phyloP scores from a whole-genome alignment of 768 basidiomycete genomes.

The Xerocomellus intermedius region DNA sequence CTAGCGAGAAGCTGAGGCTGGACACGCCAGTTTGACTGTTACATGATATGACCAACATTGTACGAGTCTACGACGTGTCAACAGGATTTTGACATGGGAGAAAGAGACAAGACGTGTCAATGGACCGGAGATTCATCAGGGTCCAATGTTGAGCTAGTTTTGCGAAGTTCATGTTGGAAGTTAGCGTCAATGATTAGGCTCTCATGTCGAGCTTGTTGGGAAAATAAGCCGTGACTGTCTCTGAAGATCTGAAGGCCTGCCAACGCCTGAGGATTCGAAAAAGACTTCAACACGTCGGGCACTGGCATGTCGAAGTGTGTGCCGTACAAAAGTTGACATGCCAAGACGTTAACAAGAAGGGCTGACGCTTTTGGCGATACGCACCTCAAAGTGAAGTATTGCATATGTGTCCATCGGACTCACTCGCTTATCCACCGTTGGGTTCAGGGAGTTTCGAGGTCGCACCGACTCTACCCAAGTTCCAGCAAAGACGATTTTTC shows the following conservation, averaged over 20 bases:
- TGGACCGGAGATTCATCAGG: background rate
- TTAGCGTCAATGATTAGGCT: background rate
- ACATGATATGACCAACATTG: background rate
- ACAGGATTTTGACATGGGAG: conserved; percentile 2
- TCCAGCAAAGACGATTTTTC: background rate
- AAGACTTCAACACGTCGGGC: too few species aligned
- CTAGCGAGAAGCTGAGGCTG: background rate
- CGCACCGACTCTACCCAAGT: background rate
- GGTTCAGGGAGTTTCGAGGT: background rate
- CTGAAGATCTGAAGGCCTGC: background rate
- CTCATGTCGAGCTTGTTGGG: background rate
- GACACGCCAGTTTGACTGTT: background rate
- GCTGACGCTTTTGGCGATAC: background rate
- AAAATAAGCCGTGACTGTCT: background rate
- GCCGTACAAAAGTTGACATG: background rate
- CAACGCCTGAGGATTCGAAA: background rate
- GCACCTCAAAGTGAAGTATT: background rate
- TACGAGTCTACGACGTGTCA: background rate
- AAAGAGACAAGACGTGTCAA: background rate
- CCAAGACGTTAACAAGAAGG: background rate
- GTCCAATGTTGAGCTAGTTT: too few species aligned
- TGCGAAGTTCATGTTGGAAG: too few species aligned
- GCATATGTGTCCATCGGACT: background rate
- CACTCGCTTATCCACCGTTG: background rate
- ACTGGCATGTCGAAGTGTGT: background rate